Evolutionary conservation across 2,329 filamentous ascomycete genomes (phyloP), one percentile per base, ranked within the genome.

Genomic region (Albophoma yamanashiensis): DNA sequence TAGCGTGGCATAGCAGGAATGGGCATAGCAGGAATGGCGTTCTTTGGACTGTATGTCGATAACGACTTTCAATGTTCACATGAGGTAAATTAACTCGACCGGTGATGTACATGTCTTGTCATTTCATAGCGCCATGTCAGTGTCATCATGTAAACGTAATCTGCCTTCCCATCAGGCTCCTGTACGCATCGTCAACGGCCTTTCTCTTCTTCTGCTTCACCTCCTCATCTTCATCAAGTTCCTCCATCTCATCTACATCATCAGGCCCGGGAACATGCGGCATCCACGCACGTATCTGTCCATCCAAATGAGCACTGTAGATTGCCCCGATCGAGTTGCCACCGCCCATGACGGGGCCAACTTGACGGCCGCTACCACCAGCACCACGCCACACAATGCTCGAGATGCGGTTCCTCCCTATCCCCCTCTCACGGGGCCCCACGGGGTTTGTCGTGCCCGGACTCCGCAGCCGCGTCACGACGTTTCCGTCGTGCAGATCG

Each of bases 271-370:
- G 73, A 7, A 84, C 74, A 42, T 77, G 76, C 2, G 90, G 89
- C 65, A 81, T 80, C 92, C 93, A 97, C 4, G 84, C 83, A 53
- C 88, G 82, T 60, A 97, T 93, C 58, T 87, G 88, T 0, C 93
- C 93, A 69, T 97, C 91, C 3, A 87, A 80, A 67, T 96, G 91
- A 2, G 86, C 88, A 58, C 91, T 94, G 74, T 91, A 95, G 60
- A 97, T 68, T 11, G 76, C 80, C 0, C 82, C 82, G 5, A 78
- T 65, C 25, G 76, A 77, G 62, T 79, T 82, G 2, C 71, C 75
- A 2, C 82, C 82, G 4, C 82, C 82, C 77, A 83, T 82, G 64
- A 88, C 86, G 1, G 87, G 70, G 0, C 84, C 85, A 8, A 78
- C 78, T 4, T 79, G 79, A 1, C 77, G 76, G 17, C 81, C 80